These are phyloP conservation scores for Neurospora intermedia DNA, from an alignment of 495 filamentous ascomycete genomes.

Conservation along the genomic window DNA sequence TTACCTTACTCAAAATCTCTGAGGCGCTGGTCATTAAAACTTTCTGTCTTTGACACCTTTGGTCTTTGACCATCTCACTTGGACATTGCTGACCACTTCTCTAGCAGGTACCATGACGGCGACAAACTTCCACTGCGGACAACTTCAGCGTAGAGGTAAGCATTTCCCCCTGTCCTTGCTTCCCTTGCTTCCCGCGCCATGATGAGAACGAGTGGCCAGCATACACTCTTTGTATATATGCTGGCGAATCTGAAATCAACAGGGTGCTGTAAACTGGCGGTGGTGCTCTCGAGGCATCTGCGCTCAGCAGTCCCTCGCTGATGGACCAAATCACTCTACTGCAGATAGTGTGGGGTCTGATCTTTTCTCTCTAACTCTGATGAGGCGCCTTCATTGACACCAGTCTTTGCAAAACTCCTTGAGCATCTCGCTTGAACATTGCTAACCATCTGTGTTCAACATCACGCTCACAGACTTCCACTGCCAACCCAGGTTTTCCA, in stretches of 20 bases:
- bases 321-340: neutral
- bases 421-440: neutral
- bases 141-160: neutral
- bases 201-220: neutral
- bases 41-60: neutral
- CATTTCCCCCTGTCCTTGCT: neutral
- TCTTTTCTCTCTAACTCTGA: neutral
- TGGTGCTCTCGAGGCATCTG: neutral
- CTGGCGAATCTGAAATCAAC: neutral
- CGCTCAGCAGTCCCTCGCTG: neutral
- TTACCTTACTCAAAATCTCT: neutral
- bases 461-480: neutral
- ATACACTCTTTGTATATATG: neutral
- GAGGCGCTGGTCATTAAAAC: neutral
- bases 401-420: neutral
- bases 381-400: neutral
- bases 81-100: neutral
- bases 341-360: neutral
- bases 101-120: neutral
- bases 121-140: neutral
- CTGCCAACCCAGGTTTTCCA: neutral
- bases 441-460: neutral
- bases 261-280: neutral
- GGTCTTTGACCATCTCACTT: neutral
- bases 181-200: neutral